Base-by-base conservation (phyloP, 164 flowering plant species). In the Hamamelis virginiana region DNA sequence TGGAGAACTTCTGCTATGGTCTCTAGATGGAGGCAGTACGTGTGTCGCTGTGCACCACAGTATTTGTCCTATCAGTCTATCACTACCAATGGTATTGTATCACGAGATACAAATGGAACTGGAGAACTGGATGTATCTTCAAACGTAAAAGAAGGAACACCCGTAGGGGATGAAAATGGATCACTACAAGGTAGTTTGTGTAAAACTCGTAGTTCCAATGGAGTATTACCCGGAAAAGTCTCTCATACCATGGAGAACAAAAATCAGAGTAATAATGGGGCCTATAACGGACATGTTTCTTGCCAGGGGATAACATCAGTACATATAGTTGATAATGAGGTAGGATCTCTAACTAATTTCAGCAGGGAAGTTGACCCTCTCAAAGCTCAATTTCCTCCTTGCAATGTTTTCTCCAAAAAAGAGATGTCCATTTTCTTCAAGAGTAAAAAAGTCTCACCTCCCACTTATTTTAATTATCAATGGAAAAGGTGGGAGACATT, bases 1-100 rank as follows among this genome's bases (percentile, higher is more conserved):
- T 78, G 89, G 85, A 89, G 98, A 79, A 83, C 96, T 26, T 88
- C 94, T 62, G 96, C 97, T 13, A 86, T 95, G 97, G 81, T 95
- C 64, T 95, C 98, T 46, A 86, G 97, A 79, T 95, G 98, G 98
- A 86, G 89, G 71, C 96, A 91, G 62, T 88, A 82, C 73, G 69
- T 80, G 75, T 75, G 75, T 72, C 89, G 88, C 23, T 59, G 15
- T 69, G 69, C 62, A 21, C 74, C 83, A 25, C 82, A 73, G 45
- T 16, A 59, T 58, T 53, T 64, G 62, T 60, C 83, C 13, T 78
- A 68, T 43, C 65, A 69, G 18, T 21, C 63, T 58, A 56, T 62
- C 19, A 23, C 27, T 71, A 14, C 59, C 12, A 63, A 64, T 62
- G 74, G 67, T 59, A 33, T 16, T 46, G 57, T 65, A 53, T 59